A percentile compares a stretch with the other conserved stretches of the same genome.
Evolutionary conservation across 805 yeast genomes (phyloP).

Genomic region (Kazachstania martiniae): DNA sequence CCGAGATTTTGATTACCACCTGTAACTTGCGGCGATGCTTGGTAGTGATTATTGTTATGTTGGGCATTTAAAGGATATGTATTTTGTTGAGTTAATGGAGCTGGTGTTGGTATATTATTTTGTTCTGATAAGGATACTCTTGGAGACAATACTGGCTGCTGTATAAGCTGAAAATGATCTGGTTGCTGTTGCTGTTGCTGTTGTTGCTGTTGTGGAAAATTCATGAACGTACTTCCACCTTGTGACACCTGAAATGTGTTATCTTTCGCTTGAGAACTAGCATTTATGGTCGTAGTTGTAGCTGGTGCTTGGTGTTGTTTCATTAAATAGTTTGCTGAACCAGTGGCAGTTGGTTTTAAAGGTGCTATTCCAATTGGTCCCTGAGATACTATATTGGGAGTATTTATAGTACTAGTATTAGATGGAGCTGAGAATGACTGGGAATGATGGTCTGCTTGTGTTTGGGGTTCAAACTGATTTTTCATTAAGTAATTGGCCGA

Average conservation of each 20-base stretch:
- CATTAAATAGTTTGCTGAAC: constrained; percentile 26
- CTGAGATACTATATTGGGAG: background rate
- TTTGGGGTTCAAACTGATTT: constrained; percentile 7
- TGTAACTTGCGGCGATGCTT: too few relatives aligned
- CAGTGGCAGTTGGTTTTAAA: constrained; percentile 26
- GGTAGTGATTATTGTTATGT: background rate
- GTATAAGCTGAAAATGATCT: constrained; percentile 1
- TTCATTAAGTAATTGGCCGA: constrained; percentile 30
- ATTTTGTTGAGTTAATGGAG: background rate
- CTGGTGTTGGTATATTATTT: background rate
- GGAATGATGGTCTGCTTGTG: background rate
- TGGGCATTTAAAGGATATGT: constrained; percentile 1
- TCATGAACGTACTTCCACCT: constrained; percentile 9
- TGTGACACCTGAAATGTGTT: constrained; percentile 1
- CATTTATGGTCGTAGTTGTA: constrained; percentile 2
- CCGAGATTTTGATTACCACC: too few relatives aligned
- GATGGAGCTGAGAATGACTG: constrained; percentile 6
- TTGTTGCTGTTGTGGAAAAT: constrained; percentile 4
- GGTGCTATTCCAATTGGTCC: constrained; percentile 18
- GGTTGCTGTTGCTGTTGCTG: constrained; percentile 4
- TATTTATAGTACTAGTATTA: constrained; percentile 4
- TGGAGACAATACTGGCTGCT: background rate
- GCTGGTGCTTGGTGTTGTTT: constrained; percentile 23
- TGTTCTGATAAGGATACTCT: constrained; percentile 1
- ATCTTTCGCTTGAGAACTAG: background rate